Base-by-base conservation (phyloP, 1,284 basidiomycete species). In the Apiotrichum mycotoxinovorans region DNA sequence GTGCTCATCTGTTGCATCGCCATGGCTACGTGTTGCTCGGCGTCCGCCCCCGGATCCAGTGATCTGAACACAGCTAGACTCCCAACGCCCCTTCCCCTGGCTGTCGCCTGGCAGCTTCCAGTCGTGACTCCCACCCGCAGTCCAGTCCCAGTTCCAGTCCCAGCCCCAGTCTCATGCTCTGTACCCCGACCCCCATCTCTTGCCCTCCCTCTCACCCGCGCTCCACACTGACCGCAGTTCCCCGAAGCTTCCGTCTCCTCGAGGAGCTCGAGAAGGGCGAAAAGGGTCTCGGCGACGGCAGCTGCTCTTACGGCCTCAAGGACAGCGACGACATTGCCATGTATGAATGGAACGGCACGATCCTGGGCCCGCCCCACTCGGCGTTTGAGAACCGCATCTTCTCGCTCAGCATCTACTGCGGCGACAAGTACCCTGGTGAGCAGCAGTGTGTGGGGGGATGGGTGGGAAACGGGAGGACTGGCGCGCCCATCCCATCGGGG, bases 201-300 rank as follows among this genome's bases (percentile, higher is more conserved):
- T 20, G 5, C 40, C 12, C 7, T 7, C 40, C 10, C 40, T 20
- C 4, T 20, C n/a, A 20, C 14, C 35, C 14, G 9, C 35, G 35
- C 35, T 37, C 20, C 9, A 26, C 27, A 33, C 26, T 33, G 17
- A 46, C 10, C 20, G 22, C 66, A 98, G 95, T 98, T 61, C 95
- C 95, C 40, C 84, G 95, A 71, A 97, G 93, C 79, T 98, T 98
- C 80, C 85, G 91, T 56, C 85, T 98, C 43, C 84, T 97, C 48
- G 93, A 97, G 78, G 94, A 98, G 81, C 88, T 98, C 66, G 95
- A 98, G 80, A 98, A 98, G 79, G 95, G 96, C 68, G 95, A 98
- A 82, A 98, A 98, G 79, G 95, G 96, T 48, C 92, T 98, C 72
- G 95, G 95, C 63, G 95, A 98, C 80, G 95, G 94, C 58, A 91